Evolutionary conservation across 768 basidiomycete genomes (phyloP).

Genomic region (Mycena vulgaris): DNA sequence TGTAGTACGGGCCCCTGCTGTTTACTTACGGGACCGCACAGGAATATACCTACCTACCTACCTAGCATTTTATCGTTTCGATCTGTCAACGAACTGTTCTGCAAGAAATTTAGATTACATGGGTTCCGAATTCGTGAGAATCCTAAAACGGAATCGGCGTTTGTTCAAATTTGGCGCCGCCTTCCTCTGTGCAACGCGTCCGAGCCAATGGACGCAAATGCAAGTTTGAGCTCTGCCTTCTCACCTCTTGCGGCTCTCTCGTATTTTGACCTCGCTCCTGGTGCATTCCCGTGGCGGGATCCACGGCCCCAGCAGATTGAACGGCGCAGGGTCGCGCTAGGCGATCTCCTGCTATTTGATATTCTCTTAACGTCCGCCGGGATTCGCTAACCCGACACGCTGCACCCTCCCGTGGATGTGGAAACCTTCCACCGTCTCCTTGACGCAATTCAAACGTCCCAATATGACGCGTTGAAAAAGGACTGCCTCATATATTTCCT

Average conservation of each 20-base stretch:
- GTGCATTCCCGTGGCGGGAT: constrained; percentile 73
- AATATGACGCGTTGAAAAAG: constrained; percentile 84
- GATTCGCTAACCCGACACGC: constrained; percentile 68
- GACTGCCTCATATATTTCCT: constrained; percentile 87
- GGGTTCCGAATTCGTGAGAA: neutral
- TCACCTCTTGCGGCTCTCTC: constrained; percentile 35
- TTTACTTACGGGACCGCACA: too few species aligned
- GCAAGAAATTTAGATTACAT: too few species aligned
- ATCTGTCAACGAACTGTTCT: too few species aligned
- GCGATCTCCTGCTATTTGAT: constrained; percentile 81
- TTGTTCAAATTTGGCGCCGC: neutral
- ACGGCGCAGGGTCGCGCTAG: constrained; percentile 71
- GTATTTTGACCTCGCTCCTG: constrained; percentile 69
- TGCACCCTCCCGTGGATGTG: constrained; percentile 79
- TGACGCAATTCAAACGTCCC: constrained; percentile 70
- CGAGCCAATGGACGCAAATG: constrained; percentile 3
- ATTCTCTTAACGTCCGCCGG: constrained; percentile 78
- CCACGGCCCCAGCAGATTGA: constrained; percentile 71
- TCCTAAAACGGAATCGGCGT: constrained; percentile 28
- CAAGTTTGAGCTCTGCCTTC: neutral
- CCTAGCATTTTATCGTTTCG: too few species aligned
- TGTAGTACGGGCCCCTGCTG: too few species aligned
- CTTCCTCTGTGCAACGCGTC: neutral
- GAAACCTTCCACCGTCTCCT: constrained; percentile 70
- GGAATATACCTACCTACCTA: too few species aligned